Evolutionary conservation across 2,329 filamentous ascomycete genomes (phyloP).

Genomic region (Cordyceps sp.): DNA sequence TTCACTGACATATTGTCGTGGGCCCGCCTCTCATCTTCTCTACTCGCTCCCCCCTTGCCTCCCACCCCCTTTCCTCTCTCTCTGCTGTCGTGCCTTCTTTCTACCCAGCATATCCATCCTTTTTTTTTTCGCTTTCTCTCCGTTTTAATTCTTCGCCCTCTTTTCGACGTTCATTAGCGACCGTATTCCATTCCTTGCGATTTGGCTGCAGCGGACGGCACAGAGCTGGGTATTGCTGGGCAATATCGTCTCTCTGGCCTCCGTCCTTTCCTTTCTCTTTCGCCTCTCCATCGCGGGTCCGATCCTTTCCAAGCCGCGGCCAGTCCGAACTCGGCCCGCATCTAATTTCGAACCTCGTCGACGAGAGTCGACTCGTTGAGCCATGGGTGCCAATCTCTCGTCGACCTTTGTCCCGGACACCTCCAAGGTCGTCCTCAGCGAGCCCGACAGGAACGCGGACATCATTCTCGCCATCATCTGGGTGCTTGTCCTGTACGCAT

Average conservation of each 20-base stretch:
- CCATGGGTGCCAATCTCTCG: conserved; percentile 27
- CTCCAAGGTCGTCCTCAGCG: conserved; percentile 15
- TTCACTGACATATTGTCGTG: too few species aligned
- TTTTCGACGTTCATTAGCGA: too few species aligned
- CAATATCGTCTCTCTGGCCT: background rate
- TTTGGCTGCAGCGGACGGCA: too few species aligned
- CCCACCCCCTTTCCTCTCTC: too few species aligned
- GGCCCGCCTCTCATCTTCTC: too few species aligned
- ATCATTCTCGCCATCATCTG: conserved; percentile 18
- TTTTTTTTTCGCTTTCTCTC: too few species aligned
- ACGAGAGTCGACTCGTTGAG: too few species aligned
- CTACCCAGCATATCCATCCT: too few species aligned
- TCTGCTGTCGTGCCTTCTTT: too few species aligned
- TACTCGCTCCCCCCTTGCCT: too few species aligned
- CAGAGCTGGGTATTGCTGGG: conserved; percentile 1
- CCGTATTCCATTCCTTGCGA: background rate
- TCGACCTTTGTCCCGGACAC: conserved; percentile 19
- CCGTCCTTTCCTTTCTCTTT: background rate
- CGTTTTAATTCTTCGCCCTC: too few species aligned
- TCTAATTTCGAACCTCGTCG: background rate
- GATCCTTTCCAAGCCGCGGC: background rate
- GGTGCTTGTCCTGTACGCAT: conserved; percentile 17
- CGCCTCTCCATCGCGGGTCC: too few species aligned
- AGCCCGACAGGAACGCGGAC: conserved; percentile 12
- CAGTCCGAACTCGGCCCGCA: background rate